Conservation (phyloP, 108 stramenopile genomes). For the Schizochytrium sp. region DNA sequence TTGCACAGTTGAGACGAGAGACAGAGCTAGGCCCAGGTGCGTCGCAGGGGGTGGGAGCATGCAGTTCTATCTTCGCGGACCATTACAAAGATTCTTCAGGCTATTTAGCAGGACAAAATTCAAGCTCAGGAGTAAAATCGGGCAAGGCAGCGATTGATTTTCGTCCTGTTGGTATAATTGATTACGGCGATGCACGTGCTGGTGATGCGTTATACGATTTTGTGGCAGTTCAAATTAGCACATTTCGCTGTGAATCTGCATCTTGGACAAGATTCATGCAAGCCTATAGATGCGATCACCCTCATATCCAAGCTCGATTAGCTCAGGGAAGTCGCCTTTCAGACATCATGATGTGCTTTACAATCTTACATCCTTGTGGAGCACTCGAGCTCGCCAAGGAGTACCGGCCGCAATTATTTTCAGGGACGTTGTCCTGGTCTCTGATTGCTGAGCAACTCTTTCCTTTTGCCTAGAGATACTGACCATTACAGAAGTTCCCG, state of each 20-base stretch:
- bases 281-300: neutral
- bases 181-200: neutral
- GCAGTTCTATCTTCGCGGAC: neutral
- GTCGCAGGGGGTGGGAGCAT: neutral
- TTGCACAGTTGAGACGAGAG: neutral
- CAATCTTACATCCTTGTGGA: constrained; percentile 46
- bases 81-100: no score
- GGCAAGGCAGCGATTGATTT: neutral
- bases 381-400: neutral
- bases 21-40: neutral
- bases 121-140: neutral
- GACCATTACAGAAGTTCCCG: no score
- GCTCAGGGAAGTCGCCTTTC: neutral
- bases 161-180: neutral
- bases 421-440: neutral
- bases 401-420: neutral
- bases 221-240: constrained; percentile 32
- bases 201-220: constrained; percentile 42
- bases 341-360: neutral
- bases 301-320: neutral
- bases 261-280: constrained; percentile 7
- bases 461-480: neutral
- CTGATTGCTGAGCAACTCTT: neutral
- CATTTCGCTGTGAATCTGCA: neutral
- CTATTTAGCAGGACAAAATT: no score